Evolutionary conservation across 805 yeast species (phyloP).

Genomic region (Myxozyma melibiosi): DNA sequence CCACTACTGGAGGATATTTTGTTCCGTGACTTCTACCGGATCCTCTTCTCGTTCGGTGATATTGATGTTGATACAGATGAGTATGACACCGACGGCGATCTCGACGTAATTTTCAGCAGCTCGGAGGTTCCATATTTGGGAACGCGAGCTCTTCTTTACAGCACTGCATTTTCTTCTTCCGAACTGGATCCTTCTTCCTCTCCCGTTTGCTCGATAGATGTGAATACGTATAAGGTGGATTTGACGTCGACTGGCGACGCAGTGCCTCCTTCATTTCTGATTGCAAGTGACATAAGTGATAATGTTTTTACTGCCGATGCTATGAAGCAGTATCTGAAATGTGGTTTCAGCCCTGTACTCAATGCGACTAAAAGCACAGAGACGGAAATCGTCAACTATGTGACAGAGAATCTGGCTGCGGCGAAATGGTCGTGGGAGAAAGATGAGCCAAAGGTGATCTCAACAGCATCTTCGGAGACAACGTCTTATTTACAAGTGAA

Average conservation of each 20-base stretch:
- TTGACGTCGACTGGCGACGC: neutral
- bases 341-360: conserved; percentile 72
- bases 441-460: conserved; percentile 51
- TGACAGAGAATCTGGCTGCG: conserved; percentile 34
- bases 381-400: conserved; percentile 31
- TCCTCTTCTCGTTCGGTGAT: conserved; percentile 26
- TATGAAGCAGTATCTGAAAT: conserved; percentile 47
- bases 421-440: conserved; percentile 76
- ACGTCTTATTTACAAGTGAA: conserved; percentile 35
- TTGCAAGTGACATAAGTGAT: conserved; percentile 45
- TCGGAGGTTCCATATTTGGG: conserved; percentile 22
- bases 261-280: conserved; percentile 43
- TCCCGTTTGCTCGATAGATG: conserved; percentile 13
- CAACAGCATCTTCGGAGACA: conserved; percentile 23
- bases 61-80: conserved; percentile 5
- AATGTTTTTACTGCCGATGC: conserved; percentile 46
- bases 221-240: neutral
- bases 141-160: neutral
- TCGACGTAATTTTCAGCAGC: conserved; percentile 9
- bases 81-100: conserved; percentile 16
- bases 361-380: conserved; percentile 42
- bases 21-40: conserved; percentile 15
- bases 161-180: conserved; percentile 9
- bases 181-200: neutral
- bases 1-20: conserved; percentile 21